phyloP scores from a whole-genome alignment of 1,139 yeast genomes.

The Pichiaceae sp. region DNA sequence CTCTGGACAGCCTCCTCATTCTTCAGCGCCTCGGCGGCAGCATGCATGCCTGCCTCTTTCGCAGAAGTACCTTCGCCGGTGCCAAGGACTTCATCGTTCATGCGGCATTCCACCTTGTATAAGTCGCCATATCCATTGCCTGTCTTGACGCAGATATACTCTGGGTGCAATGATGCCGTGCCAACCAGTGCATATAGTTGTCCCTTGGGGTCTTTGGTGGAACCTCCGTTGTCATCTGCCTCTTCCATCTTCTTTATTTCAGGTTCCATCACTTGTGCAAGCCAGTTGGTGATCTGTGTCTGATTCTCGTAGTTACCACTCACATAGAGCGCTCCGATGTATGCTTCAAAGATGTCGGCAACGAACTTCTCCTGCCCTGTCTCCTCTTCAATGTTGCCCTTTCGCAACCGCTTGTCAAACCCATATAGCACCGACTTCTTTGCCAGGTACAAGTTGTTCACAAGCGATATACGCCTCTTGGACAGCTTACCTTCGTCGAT shows the following conservation, averaged over 20 bases:
- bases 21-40: conserved; percentile 64
- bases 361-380: conserved; percentile 43
- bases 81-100: conserved; percentile 46
- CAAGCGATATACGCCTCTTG: conserved; percentile 57
- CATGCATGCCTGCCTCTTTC: conserved; percentile 62
- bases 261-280: conserved; percentile 45
- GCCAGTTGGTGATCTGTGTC: conserved; percentile 50
- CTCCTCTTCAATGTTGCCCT: conserved; percentile 29
- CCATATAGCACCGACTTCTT: conserved; percentile 68
- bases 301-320: conserved; percentile 40
- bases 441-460: conserved; percentile 66
- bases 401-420: conserved; percentile 51
- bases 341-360: conserved; percentile 87
- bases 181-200: conserved; percentile 77
- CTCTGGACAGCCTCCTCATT: conserved; percentile 55
- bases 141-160: conserved; percentile 45
- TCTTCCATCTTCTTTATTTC: conserved; percentile 25
- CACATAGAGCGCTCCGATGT: conserved; percentile 72
- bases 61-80: conserved; percentile 51
- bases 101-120: conserved; percentile 48
- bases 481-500: conserved; percentile 81
- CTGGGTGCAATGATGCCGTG: conserved; percentile 58
- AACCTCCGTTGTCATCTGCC: neutral
- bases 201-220: conserved; percentile 57
- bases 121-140: conserved; percentile 36